Base-by-base conservation (phyloP, 129 eudicot genomes). In the Pulicaria dysenterica region DNA sequence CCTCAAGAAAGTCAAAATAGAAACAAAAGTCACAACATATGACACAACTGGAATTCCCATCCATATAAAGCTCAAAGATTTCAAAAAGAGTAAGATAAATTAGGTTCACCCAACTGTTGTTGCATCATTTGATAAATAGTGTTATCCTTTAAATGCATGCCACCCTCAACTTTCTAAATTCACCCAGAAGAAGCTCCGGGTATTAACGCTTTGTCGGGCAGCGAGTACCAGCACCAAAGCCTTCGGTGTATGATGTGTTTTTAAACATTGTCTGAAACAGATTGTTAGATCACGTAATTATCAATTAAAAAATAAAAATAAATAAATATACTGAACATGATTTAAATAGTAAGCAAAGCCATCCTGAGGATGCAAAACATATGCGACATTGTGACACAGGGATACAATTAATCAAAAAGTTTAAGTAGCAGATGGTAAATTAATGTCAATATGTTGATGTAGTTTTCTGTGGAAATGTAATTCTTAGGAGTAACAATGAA, bases 171-270 rank as follows among this genome's bases (percentile, higher is more conserved):
- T 5, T 69, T n/a, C 4, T 45, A 31, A 38, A 51, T 40, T 51
- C 50, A 54, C 57, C 16, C 5, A 7, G 60, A 34, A 45, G 49
- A 67, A 53, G 53, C 58, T 73, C 31, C 74, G 16, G 37, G 65
- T 80, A 87, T 63, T 73, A n/a, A 70, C 80, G 84, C 37, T 88
- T 81, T 3, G 84, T 77, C 31, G 83, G 88, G 78, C 75, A 53
- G 47, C 70, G 76, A 58, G 69, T 82, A 67, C 93, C 95, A 44
- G 96, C 96, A 53, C 67, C 65, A 79, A 89, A 92, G 38, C 98
- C 98, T 78, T 89, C 96, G 0, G 95, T 83, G 59, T 92, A 89
- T 3, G 98, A 95, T 6, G 81, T 75, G 63, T 89, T 87, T 78
- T 92, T 89, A 54, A 89, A 89, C 45, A 80, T 85, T 5, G 88